Percentiles rank a stretch among this genome's conserved stretches.
Conservation (phyloP, 345 rosid species). For the Salix brachista region DNA sequence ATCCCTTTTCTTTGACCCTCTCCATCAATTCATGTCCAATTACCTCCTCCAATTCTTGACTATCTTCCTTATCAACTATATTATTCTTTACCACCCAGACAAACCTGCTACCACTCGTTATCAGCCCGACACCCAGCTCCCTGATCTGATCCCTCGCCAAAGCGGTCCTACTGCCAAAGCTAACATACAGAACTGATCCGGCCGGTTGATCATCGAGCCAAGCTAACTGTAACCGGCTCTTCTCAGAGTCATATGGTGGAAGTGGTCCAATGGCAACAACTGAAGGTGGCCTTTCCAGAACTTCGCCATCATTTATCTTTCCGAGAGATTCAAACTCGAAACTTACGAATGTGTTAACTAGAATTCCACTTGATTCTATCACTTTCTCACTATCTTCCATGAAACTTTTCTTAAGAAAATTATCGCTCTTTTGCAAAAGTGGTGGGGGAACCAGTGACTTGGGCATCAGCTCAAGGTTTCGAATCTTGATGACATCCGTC, state of each 20-base stretch:
- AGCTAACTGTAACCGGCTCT: neutral
- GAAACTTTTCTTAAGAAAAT: constrained; percentile 14
- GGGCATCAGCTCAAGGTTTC: constrained; percentile 12
- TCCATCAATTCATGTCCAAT: constrained; percentile 29
- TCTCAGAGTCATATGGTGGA: constrained; percentile 20
- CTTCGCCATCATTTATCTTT: constrained; percentile 17
- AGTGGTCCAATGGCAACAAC: constrained; percentile 27
- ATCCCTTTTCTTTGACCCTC: constrained; percentile 20
- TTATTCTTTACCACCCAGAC: constrained; percentile 39
- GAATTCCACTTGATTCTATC: constrained; percentile 20
- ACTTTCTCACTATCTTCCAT: constrained; percentile 4
- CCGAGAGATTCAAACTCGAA: constrained; percentile 26
- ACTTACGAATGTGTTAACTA: constrained; percentile 36
- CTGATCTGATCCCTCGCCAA: constrained; percentile 30
- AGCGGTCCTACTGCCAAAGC: constrained; percentile 46
- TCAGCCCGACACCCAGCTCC: constrained; percentile 44
- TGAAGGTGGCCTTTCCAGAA: constrained; percentile 20
- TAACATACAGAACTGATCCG: constrained; percentile 37
- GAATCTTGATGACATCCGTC: neutral
- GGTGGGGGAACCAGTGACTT: constrained; percentile 28
- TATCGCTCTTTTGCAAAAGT: constrained; percentile 7
- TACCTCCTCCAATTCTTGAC: constrained; percentile 20
- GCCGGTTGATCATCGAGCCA: constrained; percentile 41
- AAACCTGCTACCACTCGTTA: constrained; percentile 26
- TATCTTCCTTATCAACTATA: constrained; percentile 37